Base-by-base conservation (phyloP, 2,329 filamentous ascomycete genomes). In the Beauveria sp. region DNA sequence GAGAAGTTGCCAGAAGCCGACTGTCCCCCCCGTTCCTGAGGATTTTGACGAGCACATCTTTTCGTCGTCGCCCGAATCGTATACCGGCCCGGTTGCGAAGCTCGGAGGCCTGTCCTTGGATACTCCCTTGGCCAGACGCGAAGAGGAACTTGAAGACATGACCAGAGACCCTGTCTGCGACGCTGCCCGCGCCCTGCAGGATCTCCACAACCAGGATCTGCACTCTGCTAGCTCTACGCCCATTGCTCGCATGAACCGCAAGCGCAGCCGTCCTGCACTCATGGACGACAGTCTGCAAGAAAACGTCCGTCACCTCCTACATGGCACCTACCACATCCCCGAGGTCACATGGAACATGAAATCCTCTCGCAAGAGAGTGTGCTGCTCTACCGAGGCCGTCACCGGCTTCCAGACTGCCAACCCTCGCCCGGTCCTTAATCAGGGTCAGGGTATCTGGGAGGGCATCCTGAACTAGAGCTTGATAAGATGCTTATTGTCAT, bases 401-500 rank as follows among this genome's bases (percentile, higher is more conserved):
- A 77, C 74, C 63, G 72, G 75, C 46, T 80, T 80, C 67, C 73
- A 75, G 63, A 76, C 79, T 63, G 72, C 77, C 48, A 71, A 75
- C 24, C 70, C 80, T 6, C 81, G 84, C 66, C 75, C 79, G 51
- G 77, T 77, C 47, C 75, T 81, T 61, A 79, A 79, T 43, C 82
- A 83, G 41, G 84, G 85, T 41, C 82, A 83, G 44, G 84, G 85
- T 57, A 87, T 88, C 84, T 89, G 86, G 86, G 78, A 82, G 62
- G 83, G 81, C 60, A 84, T 89, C 64, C 75, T 88, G 65, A 80
- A 82, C 70, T 84, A 76, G 73, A 61, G 9, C 12, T 53, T 22
- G 55, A 53, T 55, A 55, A 60, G 44, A 47, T 43, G 30, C 26
- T 24, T 37, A 43, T 37, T 48, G 12, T 54, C n/a, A 61, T 48